Percentiles rank a stretch among this genome's conserved stretches.
These are phyloP conservation scores for Rhizoctonia solani DNA, from an alignment of 1,284 basidiomycete species.

Conservation along the genomic window DNA sequence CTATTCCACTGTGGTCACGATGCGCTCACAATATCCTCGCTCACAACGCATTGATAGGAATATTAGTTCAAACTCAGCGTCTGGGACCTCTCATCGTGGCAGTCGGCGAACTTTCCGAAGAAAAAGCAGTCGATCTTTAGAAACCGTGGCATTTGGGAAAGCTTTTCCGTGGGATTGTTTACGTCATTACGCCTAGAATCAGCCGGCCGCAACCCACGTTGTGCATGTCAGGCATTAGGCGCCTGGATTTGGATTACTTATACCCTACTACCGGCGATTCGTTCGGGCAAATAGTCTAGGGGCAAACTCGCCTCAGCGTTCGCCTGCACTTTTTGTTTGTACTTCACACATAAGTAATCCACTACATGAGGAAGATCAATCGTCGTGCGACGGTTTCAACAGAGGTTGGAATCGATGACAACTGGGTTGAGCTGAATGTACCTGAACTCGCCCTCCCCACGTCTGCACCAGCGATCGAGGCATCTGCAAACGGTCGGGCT, in stretches of 20 bases:
- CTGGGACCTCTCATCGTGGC: background rate
- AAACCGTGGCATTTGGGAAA: too few species aligned
- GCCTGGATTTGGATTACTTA: background rate
- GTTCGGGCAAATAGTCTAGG: background rate
- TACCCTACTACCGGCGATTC: background rate
- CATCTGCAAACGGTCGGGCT: background rate
- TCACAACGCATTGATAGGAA: background rate
- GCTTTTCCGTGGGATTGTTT: background rate
- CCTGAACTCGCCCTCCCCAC: constrained; percentile 12
- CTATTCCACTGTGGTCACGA: too few species aligned
- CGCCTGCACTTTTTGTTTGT: background rate
- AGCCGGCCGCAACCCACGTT: background rate
- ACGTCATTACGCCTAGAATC: background rate
- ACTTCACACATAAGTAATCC: background rate
- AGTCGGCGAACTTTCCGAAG: background rate
- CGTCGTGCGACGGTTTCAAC: constrained; percentile 21
- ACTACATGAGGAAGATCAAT: constrained; percentile 5
- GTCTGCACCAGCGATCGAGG: background rate
- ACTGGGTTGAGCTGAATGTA: constrained; percentile 13
- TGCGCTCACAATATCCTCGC: too few species aligned
- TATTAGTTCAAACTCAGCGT: background rate
- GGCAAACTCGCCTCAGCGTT: background rate
- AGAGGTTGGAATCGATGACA: constrained; percentile 16
- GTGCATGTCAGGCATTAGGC: background rate
- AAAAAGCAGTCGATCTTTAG: too few species aligned